A percentile compares a stretch with the other conserved stretches of the same genome.
Conservation (phyloP, 2,329 filamentous ascomycete species). For the Blastomyces gilchristii region DNA sequence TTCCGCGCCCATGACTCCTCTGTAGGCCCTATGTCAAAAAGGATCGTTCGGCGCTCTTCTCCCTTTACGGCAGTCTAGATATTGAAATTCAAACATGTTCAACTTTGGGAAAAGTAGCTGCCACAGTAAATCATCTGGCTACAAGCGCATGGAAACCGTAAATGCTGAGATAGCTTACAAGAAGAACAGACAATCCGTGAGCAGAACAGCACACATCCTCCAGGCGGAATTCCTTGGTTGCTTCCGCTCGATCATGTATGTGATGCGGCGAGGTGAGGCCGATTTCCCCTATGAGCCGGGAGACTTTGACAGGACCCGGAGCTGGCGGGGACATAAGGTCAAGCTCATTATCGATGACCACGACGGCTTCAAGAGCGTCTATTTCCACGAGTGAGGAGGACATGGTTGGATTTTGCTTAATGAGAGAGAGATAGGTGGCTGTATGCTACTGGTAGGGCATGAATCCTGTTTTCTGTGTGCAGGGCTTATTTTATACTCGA, state of each 20-base stretch:
- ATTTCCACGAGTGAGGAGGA: constrained; percentile 28
- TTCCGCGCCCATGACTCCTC: constrained; percentile 44
- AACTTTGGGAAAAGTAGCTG: too few relatives aligned
- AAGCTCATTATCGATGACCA: constrained; percentile 47
- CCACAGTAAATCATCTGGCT: background rate
- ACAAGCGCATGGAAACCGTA: background rate
- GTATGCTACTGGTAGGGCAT: background rate
- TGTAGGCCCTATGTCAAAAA: constrained; percentile 47
- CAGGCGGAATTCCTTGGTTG: constrained; percentile 39
- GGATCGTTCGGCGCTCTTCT: constrained; percentile 36
- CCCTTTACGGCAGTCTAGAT: constrained; percentile 40
- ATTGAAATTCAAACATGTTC: background rate
- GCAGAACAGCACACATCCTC: constrained; percentile 45
- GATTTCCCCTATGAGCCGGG: constrained; percentile 36
- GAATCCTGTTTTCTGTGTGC: background rate
- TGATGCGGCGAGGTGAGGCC: constrained; percentile 29
- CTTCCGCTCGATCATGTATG: constrained; percentile 32
- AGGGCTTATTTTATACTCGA: too few relatives aligned
- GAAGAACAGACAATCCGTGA: constrained; percentile 44
- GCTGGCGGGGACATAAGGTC: constrained; percentile 43
- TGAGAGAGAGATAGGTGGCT: background rate
- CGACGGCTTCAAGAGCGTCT: constrained; percentile 40
- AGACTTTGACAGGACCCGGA: constrained; percentile 35
- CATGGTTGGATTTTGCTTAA: background rate
- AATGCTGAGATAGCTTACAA: constrained; percentile 30